Evolutionary conservation across 495 filamentous ascomycete genomes (phyloP).

Genomic region (Chaetomium fimeti): DNA sequence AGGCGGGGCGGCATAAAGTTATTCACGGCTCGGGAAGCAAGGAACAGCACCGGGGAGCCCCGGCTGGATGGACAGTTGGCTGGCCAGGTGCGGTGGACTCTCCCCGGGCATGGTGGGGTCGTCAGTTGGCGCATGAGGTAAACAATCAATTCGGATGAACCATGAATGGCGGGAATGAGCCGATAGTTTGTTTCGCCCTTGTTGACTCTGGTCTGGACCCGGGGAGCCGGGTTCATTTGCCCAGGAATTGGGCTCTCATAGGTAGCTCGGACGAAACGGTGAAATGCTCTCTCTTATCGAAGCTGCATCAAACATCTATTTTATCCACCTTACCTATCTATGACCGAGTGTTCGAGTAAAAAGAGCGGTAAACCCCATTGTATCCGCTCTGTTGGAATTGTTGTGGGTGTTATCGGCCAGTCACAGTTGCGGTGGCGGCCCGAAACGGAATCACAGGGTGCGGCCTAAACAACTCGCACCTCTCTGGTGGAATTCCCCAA

Average conservation of each 20-base stretch:
- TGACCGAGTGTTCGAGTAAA: background rate
- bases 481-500: constrained; percentile 5
- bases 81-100: constrained; percentile 9
- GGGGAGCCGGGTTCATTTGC: background rate
- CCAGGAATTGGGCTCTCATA: constrained; percentile 4
- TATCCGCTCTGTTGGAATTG: constrained; percentile 4
- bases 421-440: constrained; percentile 26
- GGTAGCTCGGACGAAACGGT: background rate
- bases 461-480: constrained; percentile 18
- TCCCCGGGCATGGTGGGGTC: constrained; percentile 12
- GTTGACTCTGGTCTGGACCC: constrained; percentile 1
- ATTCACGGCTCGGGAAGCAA: background rate
- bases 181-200: background rate
- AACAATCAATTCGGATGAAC: constrained; percentile 17
- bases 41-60: background rate
- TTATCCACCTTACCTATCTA: too few species aligned
- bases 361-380: constrained; percentile 13
- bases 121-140: constrained; percentile 16
- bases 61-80: constrained; percentile 3
- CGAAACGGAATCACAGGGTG: constrained; percentile 37
- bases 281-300: background rate
- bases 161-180: background rate
- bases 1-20: constrained; percentile 1
- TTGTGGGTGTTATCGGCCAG: constrained; percentile 29
- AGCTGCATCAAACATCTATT: background rate